Percentiles rank a stretch among this genome's conserved stretches.
These are phyloP conservation scores for Schrenkiella parvula DNA, from an alignment of 345 rosid species.

Conservation along the genomic window DNA sequence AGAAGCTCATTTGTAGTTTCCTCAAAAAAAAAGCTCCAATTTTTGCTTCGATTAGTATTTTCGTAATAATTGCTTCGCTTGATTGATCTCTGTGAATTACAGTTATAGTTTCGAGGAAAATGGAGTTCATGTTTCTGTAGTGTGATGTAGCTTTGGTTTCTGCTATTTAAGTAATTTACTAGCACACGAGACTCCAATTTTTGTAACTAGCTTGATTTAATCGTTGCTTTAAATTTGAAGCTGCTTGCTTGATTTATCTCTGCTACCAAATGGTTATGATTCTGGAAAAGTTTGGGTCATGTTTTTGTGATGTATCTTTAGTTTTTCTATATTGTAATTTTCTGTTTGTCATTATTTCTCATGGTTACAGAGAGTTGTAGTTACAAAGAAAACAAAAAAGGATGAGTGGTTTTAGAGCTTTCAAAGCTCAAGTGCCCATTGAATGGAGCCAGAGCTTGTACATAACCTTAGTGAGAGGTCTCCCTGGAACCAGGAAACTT, in stretches of 20 bases:
- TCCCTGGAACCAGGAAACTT: slow-evolving; percentile 78
- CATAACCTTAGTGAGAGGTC: slow-evolving; percentile 74
- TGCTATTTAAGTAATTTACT: background rate
- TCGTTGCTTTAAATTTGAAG: background rate
- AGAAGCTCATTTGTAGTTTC: background rate
- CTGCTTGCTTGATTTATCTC: background rate
- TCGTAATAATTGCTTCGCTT: background rate
- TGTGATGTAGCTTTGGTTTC: background rate
- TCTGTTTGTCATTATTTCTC: slow-evolving; percentile 1
- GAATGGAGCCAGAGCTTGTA: slow-evolving; percentile 63
- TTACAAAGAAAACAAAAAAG: background rate
- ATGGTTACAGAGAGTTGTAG: slow-evolving; percentile 1
- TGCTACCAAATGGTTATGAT: background rate
- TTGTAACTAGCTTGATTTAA: background rate
- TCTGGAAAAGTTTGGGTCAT: background rate
- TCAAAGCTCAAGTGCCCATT: slow-evolving; percentile 61
- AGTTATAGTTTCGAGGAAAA: background rate
- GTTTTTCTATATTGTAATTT: background rate
- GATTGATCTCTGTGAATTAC: background rate
- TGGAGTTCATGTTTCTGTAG: background rate
- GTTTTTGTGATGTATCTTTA: background rate
- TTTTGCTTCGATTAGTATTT: background rate
- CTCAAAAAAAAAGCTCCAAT: background rate
- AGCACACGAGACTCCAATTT: background rate
- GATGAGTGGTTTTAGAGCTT: slow-evolving; percentile 80